phyloP scores from a whole-genome alignment of 2,329 filamentous ascomycete species.

The Xylariales sp. region DNA sequence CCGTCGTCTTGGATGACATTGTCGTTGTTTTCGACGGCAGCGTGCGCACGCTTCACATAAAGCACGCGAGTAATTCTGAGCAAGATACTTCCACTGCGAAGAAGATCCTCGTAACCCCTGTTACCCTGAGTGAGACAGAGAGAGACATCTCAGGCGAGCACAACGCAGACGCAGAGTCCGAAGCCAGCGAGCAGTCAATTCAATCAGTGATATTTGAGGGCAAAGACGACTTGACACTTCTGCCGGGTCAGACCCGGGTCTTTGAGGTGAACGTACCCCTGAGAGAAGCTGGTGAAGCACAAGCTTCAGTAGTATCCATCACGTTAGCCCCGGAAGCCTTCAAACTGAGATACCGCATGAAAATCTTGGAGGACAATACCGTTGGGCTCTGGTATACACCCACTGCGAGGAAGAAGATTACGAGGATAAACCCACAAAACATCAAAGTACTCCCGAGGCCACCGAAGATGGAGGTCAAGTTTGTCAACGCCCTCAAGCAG shows the following conservation, averaged over 20 bases:
- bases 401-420: slow-evolving; percentile 39
- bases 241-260: slow-evolving; percentile 62
- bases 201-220: slow-evolving; percentile 44
- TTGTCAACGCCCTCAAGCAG: slow-evolving; percentile 58
- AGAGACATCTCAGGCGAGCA: slow-evolving; percentile 23
- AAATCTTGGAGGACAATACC: slow-evolving; percentile 37
- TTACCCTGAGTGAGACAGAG: slow-evolving; percentile 18
- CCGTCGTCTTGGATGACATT: slow-evolving; percentile 48
- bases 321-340: slow-evolving; percentile 62
- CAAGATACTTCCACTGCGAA: slow-evolving; percentile 7
- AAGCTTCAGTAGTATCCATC: slow-evolving; percentile 59
- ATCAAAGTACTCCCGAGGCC: slow-evolving; percentile 81
- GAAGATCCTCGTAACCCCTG: slow-evolving; percentile 15
- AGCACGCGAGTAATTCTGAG: slow-evolving; percentile 30
- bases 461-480: slow-evolving; percentile 77
- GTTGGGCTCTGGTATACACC: slow-evolving; percentile 47
- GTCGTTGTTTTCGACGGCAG: slow-evolving; percentile 53
- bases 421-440: slow-evolving; percentile 44
- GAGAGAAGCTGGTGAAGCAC: slow-evolving; percentile 75
- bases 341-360: slow-evolving; percentile 61
- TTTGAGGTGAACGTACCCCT: slow-evolving; percentile 69
- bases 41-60: slow-evolving; percentile 50
- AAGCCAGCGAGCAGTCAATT: slow-evolving; percentile 21
- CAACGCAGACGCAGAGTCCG: slow-evolving; percentile 19
- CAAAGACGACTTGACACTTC: slow-evolving; percentile 58